Conservation (phyloP, 176 grass and related monocot genomes). For the Rhynchospora breviuscula region DNA sequence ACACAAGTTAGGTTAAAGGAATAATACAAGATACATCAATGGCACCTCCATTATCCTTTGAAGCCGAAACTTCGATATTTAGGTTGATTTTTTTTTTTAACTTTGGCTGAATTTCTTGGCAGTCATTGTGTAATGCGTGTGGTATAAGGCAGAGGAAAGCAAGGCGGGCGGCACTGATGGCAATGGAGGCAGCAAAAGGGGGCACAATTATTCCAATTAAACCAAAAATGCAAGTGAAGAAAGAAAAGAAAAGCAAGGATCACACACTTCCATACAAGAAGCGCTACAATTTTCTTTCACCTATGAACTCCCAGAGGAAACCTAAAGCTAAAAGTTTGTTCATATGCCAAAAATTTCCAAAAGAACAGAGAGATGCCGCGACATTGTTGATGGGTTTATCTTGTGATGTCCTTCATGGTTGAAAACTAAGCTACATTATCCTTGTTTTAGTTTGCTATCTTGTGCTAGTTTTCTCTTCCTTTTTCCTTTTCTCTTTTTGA, state of each 20-base stretch:
- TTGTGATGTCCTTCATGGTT: conserved; percentile 24
- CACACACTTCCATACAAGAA: conserved; percentile 24
- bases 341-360: conserved; percentile 11
- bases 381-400: conserved; percentile 33
- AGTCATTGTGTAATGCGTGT: conserved; percentile 44
- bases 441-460: background rate
- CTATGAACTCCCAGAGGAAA: background rate
- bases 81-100: background rate
- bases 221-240: background rate
- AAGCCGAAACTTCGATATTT: background rate
- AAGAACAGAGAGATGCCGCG: conserved; percentile 30
- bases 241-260: background rate
- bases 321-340: conserved; percentile 18
- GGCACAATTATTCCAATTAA: conserved; percentile 11
- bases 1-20: background rate
- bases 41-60: background rate
- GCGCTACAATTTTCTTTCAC: conserved; percentile 19
- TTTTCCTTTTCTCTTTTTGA: background rate
- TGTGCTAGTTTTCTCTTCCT: background rate
- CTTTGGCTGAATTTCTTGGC: background rate
- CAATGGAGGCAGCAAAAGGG: background rate
- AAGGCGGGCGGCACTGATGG: conserved; percentile 21
- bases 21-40: background rate
- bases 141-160: conserved; percentile 41
- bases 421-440: background rate